These are phyloP conservation scores for Halenospora varia DNA, from an alignment of 495 filamentous ascomycete genomes.

Conservation along the genomic window DNA sequence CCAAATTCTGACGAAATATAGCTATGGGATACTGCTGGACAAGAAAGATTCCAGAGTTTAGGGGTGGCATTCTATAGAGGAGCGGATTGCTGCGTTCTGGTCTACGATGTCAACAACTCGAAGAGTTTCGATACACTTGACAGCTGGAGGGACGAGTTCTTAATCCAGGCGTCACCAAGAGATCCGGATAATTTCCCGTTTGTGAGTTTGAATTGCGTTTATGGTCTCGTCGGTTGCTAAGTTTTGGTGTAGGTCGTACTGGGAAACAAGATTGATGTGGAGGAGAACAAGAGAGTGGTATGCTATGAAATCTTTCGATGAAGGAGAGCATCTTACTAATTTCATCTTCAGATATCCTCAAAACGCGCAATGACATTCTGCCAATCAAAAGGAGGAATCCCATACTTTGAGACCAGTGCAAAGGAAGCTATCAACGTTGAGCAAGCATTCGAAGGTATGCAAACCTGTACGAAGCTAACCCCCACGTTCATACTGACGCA, in stretches of 20 bases:
- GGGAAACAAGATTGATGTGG: slow-evolving; percentile 97
- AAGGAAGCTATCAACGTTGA: slow-evolving; percentile 99
- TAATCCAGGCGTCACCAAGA: slow-evolving; percentile 94
- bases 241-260: slow-evolving; percentile 64
- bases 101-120: slow-evolving; percentile 98
- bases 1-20: slow-evolving; percentile 29
- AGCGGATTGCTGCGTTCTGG: slow-evolving; percentile 96
- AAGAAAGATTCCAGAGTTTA: slow-evolving; percentile 96
- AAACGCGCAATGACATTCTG: slow-evolving; percentile 97
- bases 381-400: slow-evolving; percentile 93
- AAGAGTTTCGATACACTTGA: slow-evolving; percentile 99
- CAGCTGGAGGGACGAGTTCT: slow-evolving; percentile 97
- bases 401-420: slow-evolving; percentile 98
- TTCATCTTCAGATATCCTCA: slow-evolving; percentile 64
- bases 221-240: slow-evolving; percentile 8
- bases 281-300: slow-evolving; percentile 93
- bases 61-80: slow-evolving; percentile 98
- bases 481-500: neutral
- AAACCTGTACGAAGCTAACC: neutral
- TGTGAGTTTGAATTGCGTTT: slow-evolving; percentile 49
- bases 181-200: slow-evolving; percentile 98
- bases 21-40: slow-evolving; percentile 98
- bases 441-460: slow-evolving; percentile 92
- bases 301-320: slow-evolving; percentile 20
- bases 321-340: slow-evolving; percentile 3